Evolutionary conservation across 2,329 filamentous ascomycete genomes (phyloP).

Genomic region (Fusarium sp.): DNA sequence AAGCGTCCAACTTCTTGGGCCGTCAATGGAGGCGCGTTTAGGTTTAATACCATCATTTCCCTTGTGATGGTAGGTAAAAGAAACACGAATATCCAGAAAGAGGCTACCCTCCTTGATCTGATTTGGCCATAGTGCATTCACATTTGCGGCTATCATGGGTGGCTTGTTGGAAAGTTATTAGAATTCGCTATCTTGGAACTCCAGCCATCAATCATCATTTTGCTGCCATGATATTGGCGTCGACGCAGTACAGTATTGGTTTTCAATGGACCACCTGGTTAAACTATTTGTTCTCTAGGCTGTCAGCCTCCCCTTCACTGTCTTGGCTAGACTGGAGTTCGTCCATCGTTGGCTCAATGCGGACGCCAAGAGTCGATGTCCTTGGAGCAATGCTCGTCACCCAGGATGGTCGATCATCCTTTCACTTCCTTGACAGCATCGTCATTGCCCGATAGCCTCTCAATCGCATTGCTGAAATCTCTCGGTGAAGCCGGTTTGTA

Average conservation of each 20-base stretch:
- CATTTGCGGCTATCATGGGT: background rate
- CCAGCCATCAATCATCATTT: background rate
- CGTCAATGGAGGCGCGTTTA: background rate
- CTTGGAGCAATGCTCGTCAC: slow-evolving; percentile 23
- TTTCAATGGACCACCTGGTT: background rate
- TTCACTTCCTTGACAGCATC: background rate
- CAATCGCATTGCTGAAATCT: background rate
- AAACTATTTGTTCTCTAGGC: slow-evolving; percentile 13
- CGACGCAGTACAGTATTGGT: slow-evolving; percentile 1
- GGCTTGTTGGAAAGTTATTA: background rate
- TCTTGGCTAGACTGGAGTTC: slow-evolving; percentile 21
- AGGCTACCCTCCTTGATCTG: background rate
- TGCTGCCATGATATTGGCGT: slow-evolving; percentile 2
- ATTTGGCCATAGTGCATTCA: background rate
- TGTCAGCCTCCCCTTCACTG: slow-evolving; percentile 4
- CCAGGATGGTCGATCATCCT: background rate
- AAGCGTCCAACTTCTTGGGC: background rate
- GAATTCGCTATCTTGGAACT: background rate
- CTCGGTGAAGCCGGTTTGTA: background rate
- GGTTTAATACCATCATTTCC: background rate
- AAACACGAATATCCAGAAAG: slow-evolving; percentile 1
- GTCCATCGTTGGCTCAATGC: slow-evolving; percentile 16
- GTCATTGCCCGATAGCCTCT: background rate
- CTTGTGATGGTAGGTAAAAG: background rate
- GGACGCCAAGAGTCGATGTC: slow-evolving; percentile 22